Evolutionary conservation across 352 stramenopile species (phyloP), one percentile per base, ranked within the genome.

Genomic region (Globisporangium emineosum): DNA sequence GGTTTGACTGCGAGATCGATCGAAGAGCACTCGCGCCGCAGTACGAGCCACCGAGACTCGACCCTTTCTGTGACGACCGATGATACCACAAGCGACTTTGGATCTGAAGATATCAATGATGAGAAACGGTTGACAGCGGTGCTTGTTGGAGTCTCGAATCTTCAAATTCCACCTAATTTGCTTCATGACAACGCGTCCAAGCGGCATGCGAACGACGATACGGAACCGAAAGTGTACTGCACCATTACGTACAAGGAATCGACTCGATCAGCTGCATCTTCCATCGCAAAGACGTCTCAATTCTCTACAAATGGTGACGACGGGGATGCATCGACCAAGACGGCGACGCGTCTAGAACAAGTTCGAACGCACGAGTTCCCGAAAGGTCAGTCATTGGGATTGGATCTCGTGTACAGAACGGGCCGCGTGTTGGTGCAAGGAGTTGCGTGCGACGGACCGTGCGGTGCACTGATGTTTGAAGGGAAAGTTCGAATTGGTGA

Each of bases 351-450:
- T 23, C 59, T 78, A 30, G 77, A 87, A 12, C 77, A 80, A n/a
- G 79, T 93, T 40, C 83, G 79, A 3, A 92, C 78, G 4, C 70
- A 86, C 59, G 68, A 83, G 42, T 91, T 94, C 42, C 64, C 64
- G 1, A 76, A 77, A 49, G 80, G 81, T 0, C 66, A 82, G 62
- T 75, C 66, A 32, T 63, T 95, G n/a, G 86, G 86, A 9, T 73
- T 95, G n/a, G 84, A 93, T 69, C 68, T 95, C 13, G 82, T 95
- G 13, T 93, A 95, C 61, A 74, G 79, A 53, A 89, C 79, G 50
- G 86, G 86, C 2, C 79, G 79, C 47, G 83, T 95, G 13, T 62
- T 91, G 6, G 82, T 95, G 1, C 86, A 95, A 61, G 86, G 84
- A 23, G 79, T 95, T 25, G 70, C 81, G 15, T 91, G 76, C 45